Base-by-base conservation (phyloP, 108 stramenopile genomes). In the Skeletonema costatum region DNA sequence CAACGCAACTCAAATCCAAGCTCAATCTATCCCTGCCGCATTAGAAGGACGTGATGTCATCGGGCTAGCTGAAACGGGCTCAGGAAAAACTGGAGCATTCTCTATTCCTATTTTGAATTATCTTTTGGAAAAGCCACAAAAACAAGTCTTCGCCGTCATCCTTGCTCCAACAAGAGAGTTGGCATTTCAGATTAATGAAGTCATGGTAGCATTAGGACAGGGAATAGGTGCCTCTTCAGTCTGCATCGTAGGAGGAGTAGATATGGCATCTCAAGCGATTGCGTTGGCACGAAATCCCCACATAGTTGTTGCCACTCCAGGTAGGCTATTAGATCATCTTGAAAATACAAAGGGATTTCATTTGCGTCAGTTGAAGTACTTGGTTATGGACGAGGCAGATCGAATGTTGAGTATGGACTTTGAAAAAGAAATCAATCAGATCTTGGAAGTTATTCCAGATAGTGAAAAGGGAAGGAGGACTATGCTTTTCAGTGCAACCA, bases 381-480 rank as follows among this genome's bases (percentile, higher is more conserved):
- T 99, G 30, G 95, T 99, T 3, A 76, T 99, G 83, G 99, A 99
- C 80, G 99, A 99, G 75, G 99, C 99, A 9, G 99, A 99, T 86
- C 87, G 99, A 5, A 99, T 99, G 98, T 85, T 99, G 5, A 78
- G 77, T 30, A 86, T 96, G 90, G 94, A 96, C 67, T 96, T 96
- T 75, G 94, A 96, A 65, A 77, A 91, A 71, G 97, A 98, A 63
- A 88, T 99, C 66, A 94, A 98, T 78, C 86, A 97, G 72, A 92
- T 99, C 50, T 74, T 99, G 58, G 88, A 92, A 32, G 92, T 92
- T 38, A 91, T 99, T 30, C 98, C 98, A 32, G 86, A 91, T 69
- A 86, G 74, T 17, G 71, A 67, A 16, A 58, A 69, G 53, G 87
- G 90, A 29, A 87, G 98, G 31, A 75, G 85, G 36, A 99, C 99